Evolutionary conservation across 192 early-diverging fungal genomes (phyloP).

Genomic region (Umbelopsis vinacea): DNA sequence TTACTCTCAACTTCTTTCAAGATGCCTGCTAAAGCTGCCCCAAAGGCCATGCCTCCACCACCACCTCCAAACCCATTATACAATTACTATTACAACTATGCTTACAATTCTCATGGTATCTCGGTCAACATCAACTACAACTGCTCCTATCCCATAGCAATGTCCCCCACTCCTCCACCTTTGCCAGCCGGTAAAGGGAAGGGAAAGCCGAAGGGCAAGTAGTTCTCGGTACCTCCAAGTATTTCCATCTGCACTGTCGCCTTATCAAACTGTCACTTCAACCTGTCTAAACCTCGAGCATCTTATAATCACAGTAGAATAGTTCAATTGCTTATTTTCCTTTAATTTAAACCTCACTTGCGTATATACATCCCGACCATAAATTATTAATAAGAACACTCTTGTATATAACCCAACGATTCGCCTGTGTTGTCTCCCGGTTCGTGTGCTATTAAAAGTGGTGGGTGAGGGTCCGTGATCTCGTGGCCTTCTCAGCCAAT

Average conservation of each 20-base stretch:
- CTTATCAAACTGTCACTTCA: neutral
- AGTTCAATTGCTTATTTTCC: too few relatives aligned
- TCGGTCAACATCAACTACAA: neutral
- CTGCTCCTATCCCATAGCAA: neutral
- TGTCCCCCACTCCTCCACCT: neutral
- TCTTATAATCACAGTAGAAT: too few relatives aligned
- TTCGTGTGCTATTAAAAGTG: too few relatives aligned
- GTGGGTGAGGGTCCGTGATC: too few relatives aligned
- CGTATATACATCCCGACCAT: too few relatives aligned
- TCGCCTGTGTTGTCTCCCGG: too few relatives aligned
- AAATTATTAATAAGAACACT: too few relatives aligned
- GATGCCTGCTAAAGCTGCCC: neutral
- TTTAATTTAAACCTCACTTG: too few relatives aligned
- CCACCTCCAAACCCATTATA: neutral
- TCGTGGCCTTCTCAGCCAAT: too few relatives aligned
- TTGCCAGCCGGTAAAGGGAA: constrained; percentile 3
- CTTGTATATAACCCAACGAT: too few relatives aligned
- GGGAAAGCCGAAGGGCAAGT: constrained; percentile 10
- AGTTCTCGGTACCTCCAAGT: neutral
- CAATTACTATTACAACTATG: neutral
- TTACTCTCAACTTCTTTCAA: neutral
- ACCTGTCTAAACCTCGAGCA: too few relatives aligned
- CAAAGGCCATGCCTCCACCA: neutral
- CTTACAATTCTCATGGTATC: neutral
- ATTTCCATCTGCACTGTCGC: too few relatives aligned